These are phyloP conservation scores for Trichophyton verrucosum DNA, from an alignment of 2,329 filamentous ascomycete genomes.

Conservation along the genomic window DNA sequence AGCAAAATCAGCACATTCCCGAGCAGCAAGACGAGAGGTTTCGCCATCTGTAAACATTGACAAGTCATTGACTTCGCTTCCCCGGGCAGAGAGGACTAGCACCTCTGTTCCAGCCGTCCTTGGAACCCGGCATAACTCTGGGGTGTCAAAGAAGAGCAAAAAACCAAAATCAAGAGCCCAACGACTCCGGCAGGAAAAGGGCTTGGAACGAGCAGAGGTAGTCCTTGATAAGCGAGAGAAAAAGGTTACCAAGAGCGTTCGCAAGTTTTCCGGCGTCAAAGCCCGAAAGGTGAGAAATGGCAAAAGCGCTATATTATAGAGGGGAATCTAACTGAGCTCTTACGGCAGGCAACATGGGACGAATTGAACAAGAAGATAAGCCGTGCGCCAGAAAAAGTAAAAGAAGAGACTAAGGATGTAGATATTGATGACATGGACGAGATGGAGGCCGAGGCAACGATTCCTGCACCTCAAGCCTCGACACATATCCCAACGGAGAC, in stretches of 20 bases:
- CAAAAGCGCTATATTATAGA: neutral
- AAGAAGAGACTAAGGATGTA: conserved; percentile 4
- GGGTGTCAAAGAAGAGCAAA: conserved; percentile 39
- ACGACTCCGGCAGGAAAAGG: conserved; percentile 41
- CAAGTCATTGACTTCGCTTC: conserved; percentile 36
- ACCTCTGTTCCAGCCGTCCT: conserved; percentile 36
- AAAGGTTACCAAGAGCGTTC: conserved; percentile 43
- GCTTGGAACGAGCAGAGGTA: conserved; percentile 44
- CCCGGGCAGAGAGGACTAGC: conserved; percentile 29
- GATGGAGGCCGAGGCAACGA: conserved; percentile 5
- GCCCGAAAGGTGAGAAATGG: conserved; percentile 29
- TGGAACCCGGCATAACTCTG: conserved; percentile 37
- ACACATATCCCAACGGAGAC: conserved; percentile 8
- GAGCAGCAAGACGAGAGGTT: conserved; percentile 45
- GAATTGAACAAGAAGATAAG: conserved; percentile 11
- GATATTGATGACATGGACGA: conserved; percentile 10
- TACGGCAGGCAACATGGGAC: conserved; percentile 13
- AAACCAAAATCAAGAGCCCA: conserved; percentile 43
- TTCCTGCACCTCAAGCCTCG: conserved; percentile 14
- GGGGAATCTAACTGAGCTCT: conserved; percentile 10
- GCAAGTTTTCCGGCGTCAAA: conserved; percentile 37
- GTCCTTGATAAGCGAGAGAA: conserved; percentile 43
- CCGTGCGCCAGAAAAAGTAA: conserved; percentile 5
- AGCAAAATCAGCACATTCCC: conserved; percentile 45
- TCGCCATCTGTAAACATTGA: conserved; percentile 44